Evolutionary conservation across 2,329 filamentous ascomycete species (phyloP).

Genomic region (Uncinocarpus reesii): DNA sequence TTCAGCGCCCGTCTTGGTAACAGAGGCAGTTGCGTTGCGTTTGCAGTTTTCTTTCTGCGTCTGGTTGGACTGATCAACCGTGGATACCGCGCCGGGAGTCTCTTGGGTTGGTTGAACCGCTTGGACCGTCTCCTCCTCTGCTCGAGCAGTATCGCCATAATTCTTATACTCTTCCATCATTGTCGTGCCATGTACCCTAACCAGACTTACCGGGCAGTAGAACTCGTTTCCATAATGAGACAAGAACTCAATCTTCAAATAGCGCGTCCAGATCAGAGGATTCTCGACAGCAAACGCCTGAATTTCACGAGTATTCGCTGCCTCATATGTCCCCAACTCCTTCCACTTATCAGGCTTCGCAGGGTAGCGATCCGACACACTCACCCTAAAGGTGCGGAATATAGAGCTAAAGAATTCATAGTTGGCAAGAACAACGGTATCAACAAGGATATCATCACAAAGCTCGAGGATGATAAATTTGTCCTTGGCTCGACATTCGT

Average conservation of each 20-base stretch:
- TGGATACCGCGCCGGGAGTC: conserved; percentile 11
- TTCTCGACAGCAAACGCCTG: conserved; percentile 92
- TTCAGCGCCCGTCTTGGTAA: conserved; percentile 15
- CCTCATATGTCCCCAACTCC: conserved; percentile 76
- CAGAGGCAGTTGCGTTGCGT: conserved; percentile 21
- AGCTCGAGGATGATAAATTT: conserved; percentile 94
- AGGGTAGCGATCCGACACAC: conserved; percentile 88
- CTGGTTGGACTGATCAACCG: conserved; percentile 19
- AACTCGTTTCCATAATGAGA: conserved; percentile 94
- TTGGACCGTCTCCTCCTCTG: conserved; percentile 52
- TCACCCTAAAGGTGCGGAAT: conserved; percentile 80
- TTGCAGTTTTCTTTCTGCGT: conserved; percentile 15
- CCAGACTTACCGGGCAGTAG: conserved; percentile 83
- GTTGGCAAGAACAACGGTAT: conserved; percentile 94
- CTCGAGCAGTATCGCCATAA: conserved; percentile 58
- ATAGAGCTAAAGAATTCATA: conserved; percentile 99
- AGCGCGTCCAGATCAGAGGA: conserved; percentile 89
- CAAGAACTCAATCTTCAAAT: conserved; percentile 81
- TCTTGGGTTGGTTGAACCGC: conserved; percentile 22
- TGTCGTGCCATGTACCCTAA: conserved; percentile 84
- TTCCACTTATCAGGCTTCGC: conserved; percentile 89
- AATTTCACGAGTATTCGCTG: conserved; percentile 82
- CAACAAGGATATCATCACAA: conserved; percentile 75
- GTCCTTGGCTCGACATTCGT: conserved; percentile 74
- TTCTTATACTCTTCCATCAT: conserved; percentile 93